Percentiles rank a stretch among this genome's conserved stretches.
These are phyloP conservation scores for Fusarium decemcellulare DNA, from an alignment of 2,329 filamentous ascomycete genomes.

Conservation along the genomic window DNA sequence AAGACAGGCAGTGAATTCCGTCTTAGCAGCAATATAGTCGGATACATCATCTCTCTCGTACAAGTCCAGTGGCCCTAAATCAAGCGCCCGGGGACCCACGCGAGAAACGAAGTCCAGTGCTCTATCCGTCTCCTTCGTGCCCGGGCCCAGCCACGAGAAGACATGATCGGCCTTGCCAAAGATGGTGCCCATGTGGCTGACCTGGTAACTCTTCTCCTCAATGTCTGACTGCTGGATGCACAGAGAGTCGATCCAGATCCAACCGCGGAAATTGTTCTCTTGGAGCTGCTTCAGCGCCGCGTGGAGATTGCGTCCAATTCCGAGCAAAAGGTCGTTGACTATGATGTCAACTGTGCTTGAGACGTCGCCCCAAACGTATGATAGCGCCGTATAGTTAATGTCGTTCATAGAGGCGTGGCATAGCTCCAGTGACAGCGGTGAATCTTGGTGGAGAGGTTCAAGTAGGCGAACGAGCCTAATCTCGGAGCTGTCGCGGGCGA, in stretches of 20 bases:
- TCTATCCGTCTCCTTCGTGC: not conserved
- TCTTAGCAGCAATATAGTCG: too few relatives aligned
- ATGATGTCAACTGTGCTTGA: not conserved
- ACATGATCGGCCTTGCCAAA: not conserved
- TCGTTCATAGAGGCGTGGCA: not conserved
- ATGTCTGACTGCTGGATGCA: constrained; percentile 2
- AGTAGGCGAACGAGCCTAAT: not conserved
- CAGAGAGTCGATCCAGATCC: constrained; percentile 6
- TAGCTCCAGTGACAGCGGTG: not conserved
- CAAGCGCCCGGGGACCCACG: not conserved
- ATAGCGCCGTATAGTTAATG: not conserved
- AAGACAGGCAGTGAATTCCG: not conserved
- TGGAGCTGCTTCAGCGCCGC: not conserved
- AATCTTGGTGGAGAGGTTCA: accelerated
- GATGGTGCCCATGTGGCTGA: not conserved
- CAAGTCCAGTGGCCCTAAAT: not conserved
- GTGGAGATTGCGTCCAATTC: not conserved
- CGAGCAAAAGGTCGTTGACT: not conserved
- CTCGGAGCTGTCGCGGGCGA: not conserved
- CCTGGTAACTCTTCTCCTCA: constrained; percentile 12
- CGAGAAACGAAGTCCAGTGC: constrained; percentile 2
- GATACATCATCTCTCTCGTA: not conserved
- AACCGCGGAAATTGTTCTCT: not conserved
- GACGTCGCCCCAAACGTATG: not conserved
- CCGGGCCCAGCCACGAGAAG: not conserved